Evolutionary conservation across 768 basidiomycete genomes (phyloP).

Genomic region (Trametes cubensis): DNA sequence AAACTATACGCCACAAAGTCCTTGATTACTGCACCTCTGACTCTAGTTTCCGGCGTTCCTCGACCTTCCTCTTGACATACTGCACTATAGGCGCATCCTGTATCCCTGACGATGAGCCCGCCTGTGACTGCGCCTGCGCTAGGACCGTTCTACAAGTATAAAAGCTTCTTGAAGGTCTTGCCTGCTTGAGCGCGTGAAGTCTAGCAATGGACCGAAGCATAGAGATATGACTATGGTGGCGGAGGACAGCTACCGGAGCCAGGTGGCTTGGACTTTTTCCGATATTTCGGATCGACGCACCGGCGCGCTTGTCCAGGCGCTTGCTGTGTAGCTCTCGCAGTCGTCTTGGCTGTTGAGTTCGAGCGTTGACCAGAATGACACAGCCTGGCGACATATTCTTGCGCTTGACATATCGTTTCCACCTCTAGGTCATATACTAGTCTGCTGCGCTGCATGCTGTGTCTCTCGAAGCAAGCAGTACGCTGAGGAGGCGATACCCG

Average conservation of each 20-base stretch:
- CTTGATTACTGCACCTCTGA: slow-evolving; percentile 23
- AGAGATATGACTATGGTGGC: neutral
- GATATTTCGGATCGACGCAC: neutral
- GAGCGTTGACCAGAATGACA: neutral
- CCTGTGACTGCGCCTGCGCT: slow-evolving; percentile 9
- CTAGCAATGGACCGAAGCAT: slow-evolving; percentile 17
- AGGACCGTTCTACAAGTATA: neutral
- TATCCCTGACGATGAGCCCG: neutral
- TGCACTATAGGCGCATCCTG: slow-evolving; percentile 30
- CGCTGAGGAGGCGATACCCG: too few relatives aligned
- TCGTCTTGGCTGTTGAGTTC: neutral
- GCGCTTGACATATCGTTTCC: neutral
- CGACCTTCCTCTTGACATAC: slow-evolving; percentile 27
- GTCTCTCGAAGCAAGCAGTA: too few relatives aligned
- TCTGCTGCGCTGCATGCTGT: neutral
- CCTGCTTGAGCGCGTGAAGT: neutral
- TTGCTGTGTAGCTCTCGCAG: neutral
- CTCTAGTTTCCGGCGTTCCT: slow-evolving; percentile 28
- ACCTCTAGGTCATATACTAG: neutral
- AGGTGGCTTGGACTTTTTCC: neutral
- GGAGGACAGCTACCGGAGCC: neutral
- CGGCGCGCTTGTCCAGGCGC: neutral
- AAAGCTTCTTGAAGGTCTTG: slow-evolving; percentile 1
- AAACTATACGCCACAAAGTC: neutral
- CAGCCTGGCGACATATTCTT: neutral